These are phyloP conservation scores for Mediolabrus comicus DNA, from an alignment of 108 stramenopile species.

Conservation along the genomic window DNA sequence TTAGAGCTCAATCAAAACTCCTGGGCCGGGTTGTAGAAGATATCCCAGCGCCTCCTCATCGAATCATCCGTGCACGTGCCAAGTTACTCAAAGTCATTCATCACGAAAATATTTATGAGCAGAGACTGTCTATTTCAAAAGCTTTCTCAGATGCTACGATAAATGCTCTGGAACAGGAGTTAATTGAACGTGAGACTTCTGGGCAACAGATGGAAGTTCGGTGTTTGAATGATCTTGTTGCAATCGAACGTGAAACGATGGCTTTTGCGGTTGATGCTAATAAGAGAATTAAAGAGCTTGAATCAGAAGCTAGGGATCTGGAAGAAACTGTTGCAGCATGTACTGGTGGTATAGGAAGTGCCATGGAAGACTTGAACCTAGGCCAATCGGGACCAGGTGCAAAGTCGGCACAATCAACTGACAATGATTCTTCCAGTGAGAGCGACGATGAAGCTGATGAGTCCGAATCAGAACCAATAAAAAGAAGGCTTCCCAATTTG, in stretches of 20 bases:
- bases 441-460: neutral
- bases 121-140: constrained; percentile 38
- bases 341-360: too few relatives aligned
- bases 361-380: neutral
- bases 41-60: constrained; percentile 24
- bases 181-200: constrained; percentile 33
- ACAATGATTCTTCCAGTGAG: constrained; percentile 24
- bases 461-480: neutral
- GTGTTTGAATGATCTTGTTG: constrained; percentile 46
- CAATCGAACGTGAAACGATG: constrained; percentile 36
- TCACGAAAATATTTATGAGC: constrained; percentile 36
- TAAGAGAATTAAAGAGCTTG: constrained; percentile 17
- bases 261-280: constrained; percentile 15
- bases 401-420: constrained; percentile 6
- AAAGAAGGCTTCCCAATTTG: neutral
- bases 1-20: constrained; percentile 14
- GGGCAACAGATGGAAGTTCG: constrained; percentile 46
- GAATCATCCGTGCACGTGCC: constrained; percentile 38
- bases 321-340: constrained; percentile 17
- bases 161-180: constrained; percentile 47
- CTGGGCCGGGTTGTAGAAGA: constrained; percentile 19
- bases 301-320: constrained; percentile 25
- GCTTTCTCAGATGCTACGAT: constrained; percentile 51
- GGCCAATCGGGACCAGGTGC: neutral
- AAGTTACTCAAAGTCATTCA: constrained; percentile 43